Percentiles rank a stretch among this genome's conserved stretches.
Conservation (phyloP, 2,329 filamentous ascomycete genomes). For the Cladosporium colombiae region DNA sequence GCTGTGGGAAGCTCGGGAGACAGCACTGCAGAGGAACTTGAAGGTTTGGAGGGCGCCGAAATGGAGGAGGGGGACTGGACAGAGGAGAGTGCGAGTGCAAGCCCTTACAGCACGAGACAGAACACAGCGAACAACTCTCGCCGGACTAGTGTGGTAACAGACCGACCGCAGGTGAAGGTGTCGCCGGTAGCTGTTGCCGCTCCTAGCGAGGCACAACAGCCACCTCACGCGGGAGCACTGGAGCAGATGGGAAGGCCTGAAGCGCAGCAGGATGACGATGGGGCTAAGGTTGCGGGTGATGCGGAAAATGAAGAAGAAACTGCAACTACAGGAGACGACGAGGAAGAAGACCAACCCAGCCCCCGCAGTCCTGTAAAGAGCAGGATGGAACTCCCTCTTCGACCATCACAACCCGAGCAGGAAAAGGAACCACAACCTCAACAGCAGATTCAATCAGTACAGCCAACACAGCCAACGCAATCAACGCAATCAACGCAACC, state of each 20-base stretch:
- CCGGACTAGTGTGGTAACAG: conserved; percentile 31
- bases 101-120: conserved; percentile 39
- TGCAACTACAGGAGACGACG: conserved; percentile 1
- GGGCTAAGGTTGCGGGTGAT: conserved; percentile 4
- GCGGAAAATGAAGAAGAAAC: conserved; percentile 16
- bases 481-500: not conserved
- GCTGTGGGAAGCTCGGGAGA: conserved; percentile 33
- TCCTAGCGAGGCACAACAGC: not conserved
- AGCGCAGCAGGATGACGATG: not conserved
- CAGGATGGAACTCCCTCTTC: not conserved
- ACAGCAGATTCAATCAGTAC: conserved; percentile 8
- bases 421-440: conserved; percentile 9
- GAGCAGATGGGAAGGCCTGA: conserved; percentile 1
- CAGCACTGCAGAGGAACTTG: conserved; percentile 32
- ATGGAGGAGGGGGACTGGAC: conserved; percentile 39
- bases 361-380: conserved; percentile 10
- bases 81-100: conserved; percentile 39
- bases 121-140: conserved; percentile 41
- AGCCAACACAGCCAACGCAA: conserved; percentile 18
- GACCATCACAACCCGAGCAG: conserved; percentile 6
- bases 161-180: conserved; percentile 26
- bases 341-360: conserved; percentile 8
- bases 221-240: not conserved
- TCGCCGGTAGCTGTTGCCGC: conserved; percentile 1
- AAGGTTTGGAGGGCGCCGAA: conserved; percentile 32